Evolutionary conservation across 805 yeast species (phyloP).

Genomic region (Pichia thaimueangensis): DNA sequence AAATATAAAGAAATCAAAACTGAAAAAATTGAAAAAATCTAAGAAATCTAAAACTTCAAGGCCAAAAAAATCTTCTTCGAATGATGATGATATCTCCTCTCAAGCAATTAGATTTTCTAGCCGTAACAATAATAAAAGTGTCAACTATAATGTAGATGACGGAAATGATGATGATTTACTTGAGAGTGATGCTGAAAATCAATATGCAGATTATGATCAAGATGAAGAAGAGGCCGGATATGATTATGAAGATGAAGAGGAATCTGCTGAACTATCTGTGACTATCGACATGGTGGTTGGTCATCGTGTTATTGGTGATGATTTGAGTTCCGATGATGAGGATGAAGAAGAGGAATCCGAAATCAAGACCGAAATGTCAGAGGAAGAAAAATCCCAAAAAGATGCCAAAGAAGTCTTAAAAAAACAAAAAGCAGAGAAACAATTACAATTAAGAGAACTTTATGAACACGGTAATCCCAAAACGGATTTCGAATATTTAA

Average conservation of each 20-base stretch:
- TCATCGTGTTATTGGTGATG: constrained; percentile 39
- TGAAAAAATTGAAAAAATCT: background rate
- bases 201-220: constrained; percentile 22
- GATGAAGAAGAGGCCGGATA: constrained; percentile 21
- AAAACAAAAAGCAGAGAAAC: constrained; percentile 27
- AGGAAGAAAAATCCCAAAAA: constrained; percentile 5
- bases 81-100: background rate
- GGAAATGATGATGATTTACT: constrained; percentile 52
- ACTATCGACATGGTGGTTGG: constrained; percentile 43
- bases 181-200: constrained; percentile 36
- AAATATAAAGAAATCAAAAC: constrained; percentile 12
- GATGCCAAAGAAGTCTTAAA: constrained; percentile 24
- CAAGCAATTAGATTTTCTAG: constrained; percentile 60
- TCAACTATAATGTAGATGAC: constrained; percentile 67
- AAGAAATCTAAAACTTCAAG: background rate
- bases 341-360: constrained; percentile 4
- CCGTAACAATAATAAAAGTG: constrained; percentile 54
- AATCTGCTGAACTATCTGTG: constrained; percentile 16
- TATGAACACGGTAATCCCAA: constrained; percentile 42
- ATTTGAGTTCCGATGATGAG: constrained; percentile 12
- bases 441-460: constrained; percentile 18
- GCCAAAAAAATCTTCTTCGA: background rate
- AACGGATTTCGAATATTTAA: constrained; percentile 48
- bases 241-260: constrained; percentile 16
- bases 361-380: background rate